A percentile compares a stretch with the other conserved stretches of the same genome.
Evolutionary conservation across 352 stramenopile genomes (phyloP).

Genomic region (Globisporangium rhizosaccharum): DNA sequence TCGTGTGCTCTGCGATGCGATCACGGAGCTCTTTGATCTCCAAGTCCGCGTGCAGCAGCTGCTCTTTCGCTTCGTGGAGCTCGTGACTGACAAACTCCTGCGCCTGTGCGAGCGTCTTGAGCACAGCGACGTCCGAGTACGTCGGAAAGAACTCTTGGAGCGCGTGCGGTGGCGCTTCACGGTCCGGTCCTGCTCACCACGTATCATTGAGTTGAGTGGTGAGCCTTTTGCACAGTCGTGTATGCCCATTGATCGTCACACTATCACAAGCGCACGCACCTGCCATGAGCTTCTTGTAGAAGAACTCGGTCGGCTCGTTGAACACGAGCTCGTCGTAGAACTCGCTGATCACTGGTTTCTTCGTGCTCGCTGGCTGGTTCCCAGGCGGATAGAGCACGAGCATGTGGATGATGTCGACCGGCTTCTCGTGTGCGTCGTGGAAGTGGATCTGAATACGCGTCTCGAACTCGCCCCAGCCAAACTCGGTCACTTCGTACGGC

Average conservation of each 20-base stretch:
- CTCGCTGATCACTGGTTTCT: constrained; percentile 94
- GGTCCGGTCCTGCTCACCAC: constrained; percentile 37
- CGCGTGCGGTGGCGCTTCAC: constrained; percentile 50
- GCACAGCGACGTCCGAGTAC: constrained; percentile 88
- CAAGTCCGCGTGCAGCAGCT: constrained; percentile 56
- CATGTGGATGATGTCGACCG: constrained; percentile 89
- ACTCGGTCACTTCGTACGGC: constrained; percentile 96
- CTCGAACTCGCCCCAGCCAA: constrained; percentile 98
- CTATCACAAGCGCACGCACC: constrained; percentile 12
- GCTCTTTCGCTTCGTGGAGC: constrained; percentile 63
- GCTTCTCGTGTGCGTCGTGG: constrained; percentile 90
- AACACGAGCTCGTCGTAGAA: constrained; percentile 99
- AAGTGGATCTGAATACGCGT: constrained; percentile 95
- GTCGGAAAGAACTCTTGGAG: constrained; percentile 82
- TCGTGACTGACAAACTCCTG: constrained; percentile 79
- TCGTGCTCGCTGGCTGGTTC: constrained; percentile 85
- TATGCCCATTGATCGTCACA: background rate
- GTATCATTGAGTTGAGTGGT: background rate
- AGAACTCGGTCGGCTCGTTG: constrained; percentile 94
- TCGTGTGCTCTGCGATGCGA: constrained; percentile 67
- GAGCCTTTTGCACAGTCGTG: too few species aligned
- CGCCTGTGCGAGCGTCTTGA: constrained; percentile 79
- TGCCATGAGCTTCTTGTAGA: constrained; percentile 91
- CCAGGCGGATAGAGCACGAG: constrained; percentile 79
- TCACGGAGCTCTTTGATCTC: constrained; percentile 75